phyloP scores from a whole-genome alignment of 164 flowering plant species.

The Aristolochia californica region DNA sequence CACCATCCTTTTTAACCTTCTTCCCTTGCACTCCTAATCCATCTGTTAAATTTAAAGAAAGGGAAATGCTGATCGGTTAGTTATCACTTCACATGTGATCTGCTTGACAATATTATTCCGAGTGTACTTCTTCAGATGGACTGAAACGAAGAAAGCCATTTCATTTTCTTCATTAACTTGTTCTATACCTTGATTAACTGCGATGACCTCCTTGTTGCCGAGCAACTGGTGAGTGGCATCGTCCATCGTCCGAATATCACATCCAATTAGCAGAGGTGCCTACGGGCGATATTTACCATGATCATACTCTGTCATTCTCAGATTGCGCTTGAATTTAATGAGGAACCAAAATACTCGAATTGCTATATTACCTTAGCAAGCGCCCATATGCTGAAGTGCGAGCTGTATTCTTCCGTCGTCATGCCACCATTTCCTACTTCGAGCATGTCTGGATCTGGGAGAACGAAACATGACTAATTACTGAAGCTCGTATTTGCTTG shows the following conservation, averaged over 20 bases:
- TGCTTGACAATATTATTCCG: no score
- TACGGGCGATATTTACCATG: constrained; percentile 5
- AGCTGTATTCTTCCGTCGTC: constrained; percentile 62
- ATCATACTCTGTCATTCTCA: neutral
- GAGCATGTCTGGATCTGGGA: constrained; percentile 80
- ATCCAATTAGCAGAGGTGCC: constrained; percentile 80
- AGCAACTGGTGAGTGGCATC: constrained; percentile 30
- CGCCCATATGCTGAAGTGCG: constrained; percentile 92
- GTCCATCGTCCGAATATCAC: constrained; percentile 49
- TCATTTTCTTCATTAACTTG: no score
- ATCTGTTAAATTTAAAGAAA: constrained; percentile 23
- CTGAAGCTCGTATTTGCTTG: no score
- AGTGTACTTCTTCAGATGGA: no score
- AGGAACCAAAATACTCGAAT: no score
- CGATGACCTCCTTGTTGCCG: constrained; percentile 64
- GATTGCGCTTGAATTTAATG: neutral
- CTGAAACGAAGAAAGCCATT: no score
- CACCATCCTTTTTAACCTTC: constrained; percentile 47
- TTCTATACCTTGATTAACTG: constrained; percentile 64
- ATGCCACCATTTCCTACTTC: constrained; percentile 92
- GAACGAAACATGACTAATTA: no score
- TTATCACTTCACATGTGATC: no score
- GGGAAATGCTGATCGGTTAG: neutral
- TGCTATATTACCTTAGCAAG: constrained; percentile 37
- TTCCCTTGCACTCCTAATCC: constrained; percentile 68